phyloP scores from a whole-genome alignment of 1,139 yeast genomes.

The Candida sanyaensis region DNA sequence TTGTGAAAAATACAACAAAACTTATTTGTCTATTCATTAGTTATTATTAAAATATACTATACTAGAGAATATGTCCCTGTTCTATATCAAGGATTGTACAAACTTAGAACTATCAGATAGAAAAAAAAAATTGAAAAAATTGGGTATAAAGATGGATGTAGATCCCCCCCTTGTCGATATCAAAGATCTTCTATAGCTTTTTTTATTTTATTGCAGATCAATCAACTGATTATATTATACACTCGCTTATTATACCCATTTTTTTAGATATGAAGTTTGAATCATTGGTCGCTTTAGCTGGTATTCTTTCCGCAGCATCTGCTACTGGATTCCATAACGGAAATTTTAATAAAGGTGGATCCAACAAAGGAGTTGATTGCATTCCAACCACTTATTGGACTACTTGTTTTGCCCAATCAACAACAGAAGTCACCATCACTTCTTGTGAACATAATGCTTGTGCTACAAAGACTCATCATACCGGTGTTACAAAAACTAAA shows the following conservation, averaged over 20 bases:
- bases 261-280: not conserved
- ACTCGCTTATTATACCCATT: not conserved
- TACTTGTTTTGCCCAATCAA: conserved; percentile 8
- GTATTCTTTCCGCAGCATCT: not conserved
- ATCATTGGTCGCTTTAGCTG: conserved; percentile 1
- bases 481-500: conserved; percentile 23
- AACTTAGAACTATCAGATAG: no score
- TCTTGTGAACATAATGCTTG: conserved; percentile 17
- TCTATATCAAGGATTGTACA: no score
- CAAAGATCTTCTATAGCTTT: no score
- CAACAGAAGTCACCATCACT: conserved; percentile 27
- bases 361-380: not conserved
- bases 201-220: no score
- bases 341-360: not conserved
- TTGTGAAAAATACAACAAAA: no score
- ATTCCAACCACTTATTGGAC: conserved; percentile 4
- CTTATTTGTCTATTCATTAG: no score
- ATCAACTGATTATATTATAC: conserved; percentile 1
- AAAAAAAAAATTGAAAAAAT: no score
- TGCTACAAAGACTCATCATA: conserved; percentile 24
- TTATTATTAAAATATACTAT: no score
- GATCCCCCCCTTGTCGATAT: no score
- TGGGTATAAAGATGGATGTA: no score
- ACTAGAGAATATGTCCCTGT: no score
- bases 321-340: not conserved